A percentile compares a stretch with the other conserved stretches of the same genome.
Evolutionary conservation across 768 basidiomycete species (phyloP).

Genomic region (Hericium erinaceus): DNA sequence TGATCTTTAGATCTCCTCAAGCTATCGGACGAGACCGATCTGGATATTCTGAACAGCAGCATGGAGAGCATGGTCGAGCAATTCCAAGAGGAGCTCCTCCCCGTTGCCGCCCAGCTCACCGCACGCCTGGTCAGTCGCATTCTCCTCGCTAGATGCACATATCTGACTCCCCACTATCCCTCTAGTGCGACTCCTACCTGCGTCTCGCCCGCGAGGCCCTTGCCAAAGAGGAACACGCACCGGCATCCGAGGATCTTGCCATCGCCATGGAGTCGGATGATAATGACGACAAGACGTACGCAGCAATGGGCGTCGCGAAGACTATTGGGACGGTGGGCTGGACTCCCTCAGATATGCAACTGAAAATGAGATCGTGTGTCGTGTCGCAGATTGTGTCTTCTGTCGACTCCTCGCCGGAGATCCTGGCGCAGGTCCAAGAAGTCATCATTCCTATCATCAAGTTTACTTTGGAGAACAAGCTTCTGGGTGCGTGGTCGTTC

Average conservation of each 20-base stretch:
- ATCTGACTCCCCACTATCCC: neutral
- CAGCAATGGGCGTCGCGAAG: constrained; percentile 81
- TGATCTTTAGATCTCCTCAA: constrained; percentile 63
- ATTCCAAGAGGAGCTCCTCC: constrained; percentile 77
- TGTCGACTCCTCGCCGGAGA: constrained; percentile 64
- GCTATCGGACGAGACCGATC: constrained; percentile 83
- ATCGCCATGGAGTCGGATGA: constrained; percentile 36
- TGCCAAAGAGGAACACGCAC: constrained; percentile 37
- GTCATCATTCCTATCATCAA: constrained; percentile 70
- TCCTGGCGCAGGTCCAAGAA: constrained; percentile 72
- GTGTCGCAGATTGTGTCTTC: constrained; percentile 56
- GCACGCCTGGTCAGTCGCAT: constrained; percentile 53
- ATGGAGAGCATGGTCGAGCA: constrained; percentile 84
- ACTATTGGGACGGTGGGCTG: constrained; percentile 65
- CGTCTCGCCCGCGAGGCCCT: constrained; percentile 68
- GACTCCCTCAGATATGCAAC: neutral
- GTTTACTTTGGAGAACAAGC: constrained; percentile 67
- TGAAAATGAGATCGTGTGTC: neutral
- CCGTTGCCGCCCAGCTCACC: constrained; percentile 76
- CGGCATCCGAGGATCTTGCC: constrained; percentile 46
- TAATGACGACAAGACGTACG: constrained; percentile 83
- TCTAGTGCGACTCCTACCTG: constrained; percentile 73
- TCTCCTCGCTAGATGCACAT: neutral
- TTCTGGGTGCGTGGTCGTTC: constrained; percentile 47
- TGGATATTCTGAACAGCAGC: constrained; percentile 72